Evolutionary conservation across 306 rosid species (phyloP).

Genomic region (Vigna angularis): DNA sequence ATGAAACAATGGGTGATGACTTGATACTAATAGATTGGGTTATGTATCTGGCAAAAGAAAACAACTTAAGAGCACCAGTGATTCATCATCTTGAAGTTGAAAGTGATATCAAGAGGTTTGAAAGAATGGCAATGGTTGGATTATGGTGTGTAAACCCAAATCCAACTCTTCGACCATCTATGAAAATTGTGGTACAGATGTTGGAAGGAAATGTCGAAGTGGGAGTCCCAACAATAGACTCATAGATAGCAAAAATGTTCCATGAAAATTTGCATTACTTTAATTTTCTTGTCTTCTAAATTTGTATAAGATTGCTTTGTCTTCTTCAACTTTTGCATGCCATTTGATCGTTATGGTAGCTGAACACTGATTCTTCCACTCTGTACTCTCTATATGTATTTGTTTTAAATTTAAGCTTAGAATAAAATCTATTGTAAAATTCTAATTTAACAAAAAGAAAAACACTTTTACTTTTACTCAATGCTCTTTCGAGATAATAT

Average conservation of each 20-base stretch:
- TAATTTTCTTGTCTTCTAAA: too few species aligned
- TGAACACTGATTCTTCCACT: too few species aligned
- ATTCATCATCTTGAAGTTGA: constrained; percentile 36
- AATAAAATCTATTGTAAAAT: too few species aligned
- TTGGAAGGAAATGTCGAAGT: constrained; percentile 48
- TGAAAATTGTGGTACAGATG: constrained; percentile 44
- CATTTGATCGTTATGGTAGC: too few species aligned
- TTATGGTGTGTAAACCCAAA: constrained; percentile 46
- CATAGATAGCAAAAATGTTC: neutral
- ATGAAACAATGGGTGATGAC: constrained; percentile 32
- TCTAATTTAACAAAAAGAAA: too few species aligned
- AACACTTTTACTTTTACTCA: too few species aligned
- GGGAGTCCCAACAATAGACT: constrained; percentile 39
- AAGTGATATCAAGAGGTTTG: constrained; percentile 45
- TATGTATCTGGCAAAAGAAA: constrained; percentile 35
- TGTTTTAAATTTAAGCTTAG: too few species aligned
- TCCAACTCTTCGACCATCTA: constrained; percentile 47
- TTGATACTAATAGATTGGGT: constrained; percentile 45
- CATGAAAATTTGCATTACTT: neutral
- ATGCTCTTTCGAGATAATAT: too few species aligned
- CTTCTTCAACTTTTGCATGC: too few species aligned
- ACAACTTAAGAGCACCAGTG: constrained; percentile 30
- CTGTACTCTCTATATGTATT: too few species aligned
- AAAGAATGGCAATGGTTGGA: constrained; percentile 50
- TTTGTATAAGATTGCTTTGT: too few species aligned